These are phyloP conservation scores for Chimonanthus salicifolius DNA, from an alignment of 164 flowering plant genomes.

Conservation along the genomic window DNA sequence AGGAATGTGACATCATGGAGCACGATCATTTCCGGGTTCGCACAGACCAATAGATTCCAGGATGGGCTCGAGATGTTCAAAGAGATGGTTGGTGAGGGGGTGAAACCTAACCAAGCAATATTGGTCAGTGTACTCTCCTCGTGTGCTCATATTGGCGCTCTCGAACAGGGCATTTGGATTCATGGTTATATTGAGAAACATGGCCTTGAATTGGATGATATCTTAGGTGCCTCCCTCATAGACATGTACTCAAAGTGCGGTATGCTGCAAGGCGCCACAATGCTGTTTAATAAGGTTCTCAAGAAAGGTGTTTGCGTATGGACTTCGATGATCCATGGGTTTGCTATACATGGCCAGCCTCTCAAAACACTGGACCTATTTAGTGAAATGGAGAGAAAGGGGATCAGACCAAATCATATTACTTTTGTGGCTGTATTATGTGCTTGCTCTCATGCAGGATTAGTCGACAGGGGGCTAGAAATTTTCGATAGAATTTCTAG, in stretches of 20 bases:
- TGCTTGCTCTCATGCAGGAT: conserved; percentile 17
- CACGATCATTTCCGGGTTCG: conserved; percentile 12
- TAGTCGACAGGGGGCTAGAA: conserved; percentile 11
- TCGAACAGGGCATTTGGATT: conserved; percentile 18
- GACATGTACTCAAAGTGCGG: conserved; percentile 20
- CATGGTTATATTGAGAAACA: conserved; percentile 15
- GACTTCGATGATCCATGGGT: conserved; percentile 13
- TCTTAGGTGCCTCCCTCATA: conserved; percentile 13
- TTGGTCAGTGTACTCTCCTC: conserved; percentile 19
- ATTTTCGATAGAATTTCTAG: conserved; percentile 5
- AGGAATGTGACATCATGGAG: conserved; percentile 18
- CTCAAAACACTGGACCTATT: conserved; percentile 6
- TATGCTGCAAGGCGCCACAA: conserved; percentile 8
- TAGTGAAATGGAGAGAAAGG: conserved; percentile 9
- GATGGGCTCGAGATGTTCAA: conserved; percentile 16
- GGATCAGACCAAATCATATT: conserved; percentile 11
- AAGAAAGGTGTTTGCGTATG: conserved; percentile 14
- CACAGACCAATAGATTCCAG: conserved; percentile 11
- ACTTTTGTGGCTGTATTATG: conserved; percentile 12
- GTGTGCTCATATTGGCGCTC: conserved; percentile 24
- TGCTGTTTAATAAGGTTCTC: conserved; percentile 8
- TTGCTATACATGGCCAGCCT: conserved; percentile 9
- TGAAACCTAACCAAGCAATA: conserved; percentile 19
- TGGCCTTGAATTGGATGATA: conserved; percentile 13
- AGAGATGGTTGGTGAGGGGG: conserved; percentile 12